Evolutionary conservation across 306 rosid genomes (phyloP).

Genomic region (Chamaecrista fasciculata): DNA sequence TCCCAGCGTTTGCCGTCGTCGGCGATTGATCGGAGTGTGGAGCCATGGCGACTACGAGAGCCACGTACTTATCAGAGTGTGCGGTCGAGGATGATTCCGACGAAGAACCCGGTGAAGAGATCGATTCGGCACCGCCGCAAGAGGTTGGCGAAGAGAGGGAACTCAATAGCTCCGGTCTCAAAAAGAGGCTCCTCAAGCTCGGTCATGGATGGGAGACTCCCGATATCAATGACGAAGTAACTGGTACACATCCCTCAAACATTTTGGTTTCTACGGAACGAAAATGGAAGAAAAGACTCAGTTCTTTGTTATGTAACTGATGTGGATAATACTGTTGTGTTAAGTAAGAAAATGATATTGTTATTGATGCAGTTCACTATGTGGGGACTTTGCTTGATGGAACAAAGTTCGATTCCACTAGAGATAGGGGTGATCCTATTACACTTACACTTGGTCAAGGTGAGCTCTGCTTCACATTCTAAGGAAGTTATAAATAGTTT

Average conservation of each 20-base stretch:
- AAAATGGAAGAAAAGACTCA: not conserved
- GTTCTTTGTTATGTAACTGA: not conserved
- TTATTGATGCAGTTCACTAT: constrained; percentile 50
- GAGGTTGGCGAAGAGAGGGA: constrained; percentile 66
- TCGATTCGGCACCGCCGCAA: constrained; percentile 71
- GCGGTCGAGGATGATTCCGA: constrained; percentile 45
- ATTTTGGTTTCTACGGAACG: not conserved
- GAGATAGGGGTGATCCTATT: constrained; percentile 43
- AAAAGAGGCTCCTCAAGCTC: constrained; percentile 56
- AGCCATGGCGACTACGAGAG: constrained; percentile 36
- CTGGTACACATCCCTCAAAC: constrained; percentile 34
- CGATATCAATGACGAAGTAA: constrained; percentile 53
- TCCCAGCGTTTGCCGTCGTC: constrained; percentile 1
- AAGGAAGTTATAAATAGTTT: not conserved
- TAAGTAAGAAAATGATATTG: not conserved
- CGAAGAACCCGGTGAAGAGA: constrained; percentile 76
- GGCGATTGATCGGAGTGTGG: not conserved
- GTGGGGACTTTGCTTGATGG: constrained; percentile 53
- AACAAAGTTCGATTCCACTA: constrained; percentile 47
- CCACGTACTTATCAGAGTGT: constrained; percentile 37
- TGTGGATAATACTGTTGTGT: not conserved
- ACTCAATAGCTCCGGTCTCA: constrained; percentile 33
- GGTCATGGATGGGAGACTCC: constrained; percentile 68
- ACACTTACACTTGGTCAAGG: constrained; percentile 57
- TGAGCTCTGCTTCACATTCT: constrained; percentile 2